These are phyloP conservation scores for Leptographium procerum DNA, from an alignment of 2,329 filamentous ascomycete genomes.

Conservation along the genomic window DNA sequence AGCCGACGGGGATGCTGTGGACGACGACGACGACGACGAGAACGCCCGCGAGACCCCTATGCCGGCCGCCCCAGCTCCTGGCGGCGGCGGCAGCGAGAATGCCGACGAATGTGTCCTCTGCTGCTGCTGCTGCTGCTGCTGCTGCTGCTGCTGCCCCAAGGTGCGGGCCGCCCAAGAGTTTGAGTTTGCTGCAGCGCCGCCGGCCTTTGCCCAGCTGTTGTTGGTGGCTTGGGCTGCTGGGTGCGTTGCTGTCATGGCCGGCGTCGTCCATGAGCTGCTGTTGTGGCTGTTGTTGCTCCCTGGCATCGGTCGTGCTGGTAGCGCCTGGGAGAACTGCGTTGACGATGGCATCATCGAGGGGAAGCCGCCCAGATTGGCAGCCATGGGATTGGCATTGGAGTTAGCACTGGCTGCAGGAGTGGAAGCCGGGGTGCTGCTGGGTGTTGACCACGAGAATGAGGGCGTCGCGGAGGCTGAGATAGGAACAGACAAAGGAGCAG, in stretches of 20 bases:
- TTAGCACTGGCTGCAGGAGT: background rate
- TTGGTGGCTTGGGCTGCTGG: conserved; percentile 7
- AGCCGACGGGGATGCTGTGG: conserved; percentile 21
- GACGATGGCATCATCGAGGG: conserved; percentile 43
- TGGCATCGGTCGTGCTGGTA: conserved; percentile 30
- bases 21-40: conserved; percentile 36
- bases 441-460: conserved; percentile 54
- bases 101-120: conserved; percentile 12
- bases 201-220: conserved; percentile 34
- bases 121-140: background rate
- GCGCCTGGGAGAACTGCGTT: conserved; percentile 52
- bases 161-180: conserved; percentile 35
- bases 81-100: background rate
- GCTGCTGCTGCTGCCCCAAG: background rate
- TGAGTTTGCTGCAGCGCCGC: conserved; percentile 28
- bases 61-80: too few species aligned
- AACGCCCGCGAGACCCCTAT: too few species aligned
- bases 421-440: conserved; percentile 7
- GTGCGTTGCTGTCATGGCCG: conserved; percentile 16
- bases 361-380: conserved; percentile 44
- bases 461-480: conserved; percentile 25
- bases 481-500: background rate
- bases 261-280: conserved; percentile 27
- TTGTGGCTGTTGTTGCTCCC: conserved; percentile 8
- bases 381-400: conserved; percentile 10